Base-by-base conservation (phyloP, 768 basidiomycete genomes). In the Mycena alexandri region DNA sequence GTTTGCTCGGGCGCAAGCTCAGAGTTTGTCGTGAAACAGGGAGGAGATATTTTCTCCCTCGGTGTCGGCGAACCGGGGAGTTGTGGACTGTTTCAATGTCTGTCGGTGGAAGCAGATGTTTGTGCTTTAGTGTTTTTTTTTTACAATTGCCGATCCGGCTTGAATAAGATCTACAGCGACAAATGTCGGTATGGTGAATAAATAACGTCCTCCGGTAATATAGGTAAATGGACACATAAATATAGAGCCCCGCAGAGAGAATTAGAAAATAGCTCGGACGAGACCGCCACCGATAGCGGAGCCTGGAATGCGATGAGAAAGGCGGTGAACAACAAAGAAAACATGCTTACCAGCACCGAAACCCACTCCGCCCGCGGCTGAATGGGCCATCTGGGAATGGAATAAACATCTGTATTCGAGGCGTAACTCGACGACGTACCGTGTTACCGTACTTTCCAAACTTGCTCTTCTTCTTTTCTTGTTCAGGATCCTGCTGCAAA, bases 361-460 rank as follows among this genome's bases (percentile, higher is more conserved):
- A 34, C 65, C 65, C 11, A 89, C 87, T 74, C 93, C 93, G 33
- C 92, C 91, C 19, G 82, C 88, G 16, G 88, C 88, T 34, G 87
- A 85, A 63, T 87, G 80, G 1, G 87, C 89, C 83, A 89, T 79
- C 88, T 85, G 65, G 19, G 41, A 61, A 16, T 6, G 38, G n/a
- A 33, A 33, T 61, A 16, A 43, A 21, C 17, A 29, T 43, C 33
- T 2, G 17, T 43, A 5, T 17, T 52, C 2, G 29, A 21, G 19
- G 25, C 17, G 12, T 9, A 24, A 13, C 21, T 24, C 8, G 46
- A 9, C 24, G 22, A 76, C 79, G 57, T 61, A 92, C 89, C 66
- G 88, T 92, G 72, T 85, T 84, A 14, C 87, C 88, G 51, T 88
- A 82, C 38, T 79, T 80, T 0, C 87, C 88, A 64, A 79, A 88